Evolutionary conservation across 1,139 yeast species (phyloP).

Genomic region (Hemisphaericaspora xylanilytica): DNA sequence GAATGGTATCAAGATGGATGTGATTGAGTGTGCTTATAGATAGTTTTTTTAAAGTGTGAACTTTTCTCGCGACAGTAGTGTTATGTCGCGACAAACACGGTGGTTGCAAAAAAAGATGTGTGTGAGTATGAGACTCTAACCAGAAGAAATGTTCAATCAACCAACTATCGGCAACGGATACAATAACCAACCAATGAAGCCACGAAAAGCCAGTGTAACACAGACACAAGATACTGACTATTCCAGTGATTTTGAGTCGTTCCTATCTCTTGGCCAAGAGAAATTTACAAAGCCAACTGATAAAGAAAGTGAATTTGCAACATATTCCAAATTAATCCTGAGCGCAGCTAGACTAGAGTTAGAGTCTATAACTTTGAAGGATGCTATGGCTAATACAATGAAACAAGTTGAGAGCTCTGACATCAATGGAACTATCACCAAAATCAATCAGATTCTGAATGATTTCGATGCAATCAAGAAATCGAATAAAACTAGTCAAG

Average conservation of each 20-base stretch:
- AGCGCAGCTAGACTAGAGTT: slow-evolving; percentile 37
- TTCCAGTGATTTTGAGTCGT: slow-evolving; percentile 19
- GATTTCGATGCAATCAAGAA: slow-evolving; percentile 2
- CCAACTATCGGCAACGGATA: too few species aligned
- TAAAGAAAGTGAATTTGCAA: not conserved
- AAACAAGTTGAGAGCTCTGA: slow-evolving; percentile 4
- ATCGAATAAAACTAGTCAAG: slow-evolving; percentile 1
- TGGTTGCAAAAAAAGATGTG: slow-evolving; percentile 1
- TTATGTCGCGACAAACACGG: too few species aligned
- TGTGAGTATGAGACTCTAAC: too few species aligned
- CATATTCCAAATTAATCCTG: slow-evolving; percentile 13
- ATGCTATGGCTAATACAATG: slow-evolving; percentile 12
- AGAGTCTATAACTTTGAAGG: slow-evolving; percentile 30
- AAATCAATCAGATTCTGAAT: slow-evolving; percentile 4
- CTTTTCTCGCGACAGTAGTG: not conserved
- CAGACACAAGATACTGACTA: slow-evolving; percentile 20
- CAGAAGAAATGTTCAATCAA: too few species aligned
- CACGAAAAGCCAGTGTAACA: too few species aligned
- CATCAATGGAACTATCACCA: not conserved
- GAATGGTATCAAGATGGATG: slow-evolving; percentile 1
- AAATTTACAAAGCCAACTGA: not conserved
- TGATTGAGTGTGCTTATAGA: not conserved
- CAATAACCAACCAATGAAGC: not conserved
- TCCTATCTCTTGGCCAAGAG: slow-evolving; percentile 5
- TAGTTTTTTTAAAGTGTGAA: not conserved